These are phyloP conservation scores for Plasmopara viticola DNA, from an alignment of 352 stramenopile species.

Conservation along the genomic window DNA sequence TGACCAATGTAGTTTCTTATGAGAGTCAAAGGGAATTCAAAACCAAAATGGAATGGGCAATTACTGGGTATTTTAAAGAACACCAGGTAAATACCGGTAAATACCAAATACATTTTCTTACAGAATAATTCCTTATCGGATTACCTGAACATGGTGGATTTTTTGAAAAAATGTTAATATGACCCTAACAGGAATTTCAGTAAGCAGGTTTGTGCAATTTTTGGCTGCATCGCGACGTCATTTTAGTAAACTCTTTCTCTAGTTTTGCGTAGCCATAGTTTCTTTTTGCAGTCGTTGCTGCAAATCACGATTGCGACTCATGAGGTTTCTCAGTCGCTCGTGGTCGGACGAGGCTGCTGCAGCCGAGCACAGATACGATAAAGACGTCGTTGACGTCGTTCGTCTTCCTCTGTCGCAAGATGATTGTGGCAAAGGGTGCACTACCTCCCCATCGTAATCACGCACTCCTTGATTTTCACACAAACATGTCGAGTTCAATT, in stretches of 20 bases:
- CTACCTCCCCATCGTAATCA: conserved; percentile 1
- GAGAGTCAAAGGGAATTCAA: no score
- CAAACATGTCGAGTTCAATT: conserved; percentile 9
- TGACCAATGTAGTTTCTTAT: no score
- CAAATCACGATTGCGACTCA: conserved; percentile 72
- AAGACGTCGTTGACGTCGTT: conserved; percentile 32
- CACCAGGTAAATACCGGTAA: no score
- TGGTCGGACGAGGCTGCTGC: conserved; percentile 36
- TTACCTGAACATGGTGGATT: no score
- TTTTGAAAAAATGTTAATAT: no score
- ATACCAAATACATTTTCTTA: no score
- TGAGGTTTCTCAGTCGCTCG: conserved; percentile 59
- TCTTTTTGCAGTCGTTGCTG: conserved; percentile 71
- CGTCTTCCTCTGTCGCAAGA: conserved; percentile 6
- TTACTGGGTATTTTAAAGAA: no score
- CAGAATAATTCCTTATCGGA: no score
- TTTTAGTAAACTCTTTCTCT: conserved; percentile 65
- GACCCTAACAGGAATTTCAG: no score
- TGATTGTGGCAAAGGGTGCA: conserved; percentile 5
- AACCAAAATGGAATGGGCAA: no score
- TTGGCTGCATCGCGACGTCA: conserved; percentile 25
- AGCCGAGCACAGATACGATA: conserved; percentile 24
- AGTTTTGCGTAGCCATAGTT: conserved; percentile 62
- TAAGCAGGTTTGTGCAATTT: no score
- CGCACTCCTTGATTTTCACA: conserved; percentile 3